These are phyloP conservation scores for Fraxinus angustifolia DNA, from an alignment of 305 asterid genomes.

Conservation along the genomic window DNA sequence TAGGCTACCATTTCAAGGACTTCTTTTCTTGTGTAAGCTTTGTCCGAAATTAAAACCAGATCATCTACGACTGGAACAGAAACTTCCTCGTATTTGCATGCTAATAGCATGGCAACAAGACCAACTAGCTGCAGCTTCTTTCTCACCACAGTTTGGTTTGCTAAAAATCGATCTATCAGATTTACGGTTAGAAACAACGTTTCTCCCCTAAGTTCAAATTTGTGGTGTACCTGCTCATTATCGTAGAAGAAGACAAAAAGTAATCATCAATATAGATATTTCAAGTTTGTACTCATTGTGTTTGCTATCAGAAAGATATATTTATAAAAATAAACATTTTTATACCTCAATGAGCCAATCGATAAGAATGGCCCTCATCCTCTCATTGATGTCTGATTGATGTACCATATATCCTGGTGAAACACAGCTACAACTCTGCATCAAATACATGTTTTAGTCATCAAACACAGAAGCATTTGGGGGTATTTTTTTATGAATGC, in stretches of 20 bases:
- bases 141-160: slow-evolving; percentile 29
- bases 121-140: slow-evolving; percentile 48
- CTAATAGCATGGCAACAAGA: slow-evolving; percentile 42
- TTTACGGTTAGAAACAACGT: slow-evolving; percentile 24
- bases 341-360: slow-evolving; percentile 34
- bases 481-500: neutral
- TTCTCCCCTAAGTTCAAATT: slow-evolving; percentile 37
- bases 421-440: slow-evolving; percentile 24
- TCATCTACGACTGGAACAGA: neutral
- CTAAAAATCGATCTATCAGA: slow-evolving; percentile 39
- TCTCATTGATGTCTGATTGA: slow-evolving; percentile 24
- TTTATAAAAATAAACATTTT: neutral
- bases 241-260: neutral
- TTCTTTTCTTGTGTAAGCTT: slow-evolving; percentile 77
- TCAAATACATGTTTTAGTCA: neutral
- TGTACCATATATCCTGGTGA: neutral
- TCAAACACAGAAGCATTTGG: neutral
- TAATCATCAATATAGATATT: neutral
- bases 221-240: slow-evolving; percentile 37
- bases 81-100: slow-evolving; percentile 29
- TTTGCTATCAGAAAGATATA: neutral
- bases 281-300: neutral
- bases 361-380: slow-evolving; percentile 35
- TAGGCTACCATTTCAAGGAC: slow-evolving; percentile 69
- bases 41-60: slow-evolving; percentile 69